Conservation (phyloP, 768 basidiomycete species). For the Rhodosporidiobolus sp. region DNA sequence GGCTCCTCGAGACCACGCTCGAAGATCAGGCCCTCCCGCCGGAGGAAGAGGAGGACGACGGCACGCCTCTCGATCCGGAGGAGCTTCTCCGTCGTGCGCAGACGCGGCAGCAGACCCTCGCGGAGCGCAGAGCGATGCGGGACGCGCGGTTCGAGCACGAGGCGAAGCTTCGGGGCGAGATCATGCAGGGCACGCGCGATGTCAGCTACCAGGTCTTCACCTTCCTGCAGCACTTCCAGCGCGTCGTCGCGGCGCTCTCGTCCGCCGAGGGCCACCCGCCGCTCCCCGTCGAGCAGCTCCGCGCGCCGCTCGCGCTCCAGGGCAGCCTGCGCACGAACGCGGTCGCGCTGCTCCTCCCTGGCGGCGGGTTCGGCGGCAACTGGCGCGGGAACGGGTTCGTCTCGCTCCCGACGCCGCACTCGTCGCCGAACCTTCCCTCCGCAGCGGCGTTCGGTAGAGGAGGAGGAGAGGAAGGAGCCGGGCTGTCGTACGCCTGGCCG, state of each 20-base stretch:
- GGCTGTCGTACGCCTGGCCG: slow-evolving; percentile 31
- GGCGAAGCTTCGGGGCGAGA: slow-evolving; percentile 23
- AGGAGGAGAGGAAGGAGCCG: too few species aligned
- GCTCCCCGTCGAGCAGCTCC: background rate
- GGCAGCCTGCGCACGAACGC: slow-evolving; percentile 37
- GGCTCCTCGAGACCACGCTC: slow-evolving; percentile 29
- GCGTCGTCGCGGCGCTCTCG: background rate
- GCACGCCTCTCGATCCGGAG: slow-evolving; percentile 34
- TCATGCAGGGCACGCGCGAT: slow-evolving; percentile 24
- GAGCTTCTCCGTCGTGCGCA: slow-evolving; percentile 24
- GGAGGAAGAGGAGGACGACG: slow-evolving; percentile 33
- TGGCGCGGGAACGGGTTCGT: slow-evolving; percentile 89
- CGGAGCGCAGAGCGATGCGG: slow-evolving; percentile 6
- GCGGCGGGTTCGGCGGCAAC: slow-evolving; percentile 67
- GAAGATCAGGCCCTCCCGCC: slow-evolving; percentile 24
- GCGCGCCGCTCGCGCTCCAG: slow-evolving; percentile 11
- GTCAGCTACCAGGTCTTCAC: slow-evolving; percentile 11
- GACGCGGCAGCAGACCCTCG: slow-evolving; percentile 15
- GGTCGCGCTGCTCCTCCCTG: slow-evolving; percentile 72
- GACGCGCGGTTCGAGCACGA: slow-evolving; percentile 30
- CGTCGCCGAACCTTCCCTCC: background rate
- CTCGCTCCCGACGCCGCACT: slow-evolving; percentile 35
- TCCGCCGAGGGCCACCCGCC: slow-evolving; percentile 1
- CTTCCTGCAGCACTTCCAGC: slow-evolving; percentile 28
- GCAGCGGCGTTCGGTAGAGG: background rate